phyloP scores from a whole-genome alignment of 2,329 filamentous ascomycete species.

The Diplodia scrobiculata region DNA sequence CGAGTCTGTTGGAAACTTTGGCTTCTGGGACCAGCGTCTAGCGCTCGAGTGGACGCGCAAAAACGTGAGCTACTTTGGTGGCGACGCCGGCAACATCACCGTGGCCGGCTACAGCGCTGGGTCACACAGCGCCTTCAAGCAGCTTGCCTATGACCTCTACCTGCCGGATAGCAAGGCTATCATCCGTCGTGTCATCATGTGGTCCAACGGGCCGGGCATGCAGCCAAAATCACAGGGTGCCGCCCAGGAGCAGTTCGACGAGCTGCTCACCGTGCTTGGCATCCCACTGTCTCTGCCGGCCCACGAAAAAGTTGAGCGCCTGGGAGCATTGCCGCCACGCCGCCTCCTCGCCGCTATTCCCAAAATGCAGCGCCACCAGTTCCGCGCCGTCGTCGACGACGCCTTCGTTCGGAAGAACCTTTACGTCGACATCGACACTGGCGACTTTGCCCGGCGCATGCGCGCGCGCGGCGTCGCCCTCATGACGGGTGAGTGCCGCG shows the following conservation, averaged over 20 bases:
- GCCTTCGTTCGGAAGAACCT: constrained; percentile 51
- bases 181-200: constrained; percentile 57
- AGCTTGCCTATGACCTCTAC: constrained; percentile 59
- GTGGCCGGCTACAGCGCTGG: constrained; percentile 61
- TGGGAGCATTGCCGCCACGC: constrained; percentile 47
- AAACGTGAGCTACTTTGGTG: constrained; percentile 56
- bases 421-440: constrained; percentile 53
- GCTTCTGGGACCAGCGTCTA: constrained; percentile 61
- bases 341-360: constrained; percentile 49
- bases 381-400: constrained; percentile 56
- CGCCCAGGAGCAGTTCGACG: constrained; percentile 56
- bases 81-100: constrained; percentile 55
- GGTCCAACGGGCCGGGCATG: constrained; percentile 56
- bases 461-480: constrained; percentile 51
- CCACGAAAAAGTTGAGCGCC: constrained; percentile 50
- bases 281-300: constrained; percentile 48
- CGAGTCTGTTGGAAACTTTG: constrained; percentile 53
- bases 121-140: constrained; percentile 59
- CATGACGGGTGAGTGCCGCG: constrained; percentile 58
- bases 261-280: constrained; percentile 50
- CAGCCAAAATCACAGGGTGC: constrained; percentile 55
- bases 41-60: constrained; percentile 60
- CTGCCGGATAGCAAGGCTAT: constrained; percentile 51
- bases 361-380: constrained; percentile 53
- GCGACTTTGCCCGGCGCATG: constrained; percentile 52